Base-by-base conservation (phyloP, 2,329 filamentous ascomycete species). In the Chrysoporthe austroafricana region DNA sequence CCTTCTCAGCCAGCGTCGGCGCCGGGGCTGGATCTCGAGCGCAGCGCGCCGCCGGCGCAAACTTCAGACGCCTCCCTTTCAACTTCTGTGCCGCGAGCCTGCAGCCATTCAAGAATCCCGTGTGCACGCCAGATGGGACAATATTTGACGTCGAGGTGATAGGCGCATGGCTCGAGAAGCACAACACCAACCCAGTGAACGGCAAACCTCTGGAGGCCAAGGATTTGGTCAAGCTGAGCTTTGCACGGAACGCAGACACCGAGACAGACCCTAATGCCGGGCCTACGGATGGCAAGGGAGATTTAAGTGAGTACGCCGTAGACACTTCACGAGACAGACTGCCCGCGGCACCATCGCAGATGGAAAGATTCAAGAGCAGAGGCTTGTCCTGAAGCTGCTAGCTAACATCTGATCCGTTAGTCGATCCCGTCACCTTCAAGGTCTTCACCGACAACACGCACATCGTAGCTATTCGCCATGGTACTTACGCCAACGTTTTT, bases 401-500 rank as follows among this genome's bases (percentile, higher is more conserved):
- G 56, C 63, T 65, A n/a, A 59, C 54, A 4, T 50, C 36, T 14
- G 34, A 2, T 52, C n/a, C 13, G 44, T 11, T 11, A 65, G 63
- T 98, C 71, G 96, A 99, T 75, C 96, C 96, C 0, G 95, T 99
- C 59, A 97, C 94, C 0, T 98, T 92, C 84, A 99, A 99, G 79
- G 92, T 97, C 54, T 93, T 99, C 75, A 99, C 96, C 59, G 94
- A 99, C 78, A 98, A 98, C 79, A 98, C 96, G 4, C 96, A 98
- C 79, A 93, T 99, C 68, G 93, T 98, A 58, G 95, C 94, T 18
- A 85, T 99, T 71, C 86, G 89, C 67, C 89, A 91, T 78, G 88
- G 88, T 65, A 91, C 85, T 66, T 95, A 94, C 67, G 95, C 95
- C 62, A 99, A 99, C 79, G 96, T 97, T 4, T 99, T 98, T 77